These are phyloP conservation scores for Jatropha multifida DNA, from an alignment of 441 rosid species.

Conservation along the genomic window DNA sequence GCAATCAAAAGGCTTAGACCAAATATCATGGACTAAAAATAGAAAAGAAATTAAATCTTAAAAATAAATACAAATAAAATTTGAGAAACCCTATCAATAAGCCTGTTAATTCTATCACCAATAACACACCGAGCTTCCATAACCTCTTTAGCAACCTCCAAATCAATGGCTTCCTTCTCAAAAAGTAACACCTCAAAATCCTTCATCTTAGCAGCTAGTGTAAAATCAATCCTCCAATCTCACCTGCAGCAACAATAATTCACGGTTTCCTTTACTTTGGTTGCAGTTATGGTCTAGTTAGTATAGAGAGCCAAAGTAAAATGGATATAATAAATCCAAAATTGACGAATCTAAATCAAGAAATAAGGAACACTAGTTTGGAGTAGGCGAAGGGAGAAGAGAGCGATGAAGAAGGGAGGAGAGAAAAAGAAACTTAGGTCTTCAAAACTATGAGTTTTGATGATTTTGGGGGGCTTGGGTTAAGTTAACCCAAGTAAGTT, in stretches of 20 bases:
- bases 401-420: no score
- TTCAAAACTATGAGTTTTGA: no score
- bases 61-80: constrained; percentile 4
- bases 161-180: constrained; percentile 89
- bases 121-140: constrained; percentile 83
- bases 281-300: neutral
- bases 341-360: constrained; percentile 14
- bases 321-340: constrained; percentile 14
- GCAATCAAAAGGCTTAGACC: neutral
- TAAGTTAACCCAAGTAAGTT: no score
- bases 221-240: constrained; percentile 83
- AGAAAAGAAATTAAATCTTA: neutral
- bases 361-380: constrained; percentile 26
- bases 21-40: neutral
- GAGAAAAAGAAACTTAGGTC: no score
- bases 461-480: no score
- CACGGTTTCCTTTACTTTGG: constrained; percentile 40
- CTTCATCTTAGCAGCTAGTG: constrained; percentile 80
- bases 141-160: constrained; percentile 74
- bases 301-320: no score
- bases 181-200: constrained; percentile 86
- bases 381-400: constrained; percentile 1
- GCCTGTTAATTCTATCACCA: constrained; percentile 89
- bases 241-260: constrained; percentile 85
- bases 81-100: constrained; percentile 66